Percentiles rank a stretch among this genome's conserved stretches.
These are phyloP conservation scores for Colletotrichum filicis DNA, from an alignment of 2,329 filamentous ascomycete genomes.

Conservation along the genomic window DNA sequence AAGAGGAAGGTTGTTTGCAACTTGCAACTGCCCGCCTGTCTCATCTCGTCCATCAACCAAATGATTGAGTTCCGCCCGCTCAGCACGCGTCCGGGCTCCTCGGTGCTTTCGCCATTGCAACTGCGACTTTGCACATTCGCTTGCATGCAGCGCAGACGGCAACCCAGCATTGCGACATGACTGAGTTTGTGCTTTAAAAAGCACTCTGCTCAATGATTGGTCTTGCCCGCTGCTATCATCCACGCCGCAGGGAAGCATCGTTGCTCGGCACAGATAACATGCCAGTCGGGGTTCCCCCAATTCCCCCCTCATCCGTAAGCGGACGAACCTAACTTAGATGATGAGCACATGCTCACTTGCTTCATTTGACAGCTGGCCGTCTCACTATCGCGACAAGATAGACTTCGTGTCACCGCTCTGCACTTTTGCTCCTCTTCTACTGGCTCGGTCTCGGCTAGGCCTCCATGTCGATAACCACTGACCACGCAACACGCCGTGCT, in stretches of 20 bases:
- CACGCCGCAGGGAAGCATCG: not conserved
- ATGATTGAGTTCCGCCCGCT: not conserved
- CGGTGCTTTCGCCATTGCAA: constrained; percentile 10
- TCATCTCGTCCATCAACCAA: not conserved
- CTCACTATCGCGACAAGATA: constrained; percentile 21
- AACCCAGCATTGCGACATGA: not conserved
- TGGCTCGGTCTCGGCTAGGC: constrained; percentile 10
- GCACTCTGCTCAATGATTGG: not conserved
- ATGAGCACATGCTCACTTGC: constrained; percentile 31
- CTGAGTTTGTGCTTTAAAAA: constrained; percentile 15
- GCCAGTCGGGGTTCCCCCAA: not conserved
- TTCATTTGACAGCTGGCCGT: constrained; percentile 24
- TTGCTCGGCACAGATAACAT: constrained; percentile 22
- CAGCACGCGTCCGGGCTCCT: not conserved
- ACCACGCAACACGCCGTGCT: not conserved
- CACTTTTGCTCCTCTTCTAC: not conserved
- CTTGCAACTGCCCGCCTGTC: not conserved
- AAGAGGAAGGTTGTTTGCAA: not conserved
- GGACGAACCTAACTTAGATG: constrained; percentile 22
- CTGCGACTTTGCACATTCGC: constrained; percentile 5
- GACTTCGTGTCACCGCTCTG: constrained; percentile 7
- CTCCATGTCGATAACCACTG: constrained; percentile 4
- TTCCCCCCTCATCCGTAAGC: constrained; percentile 22
- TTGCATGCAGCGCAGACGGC: constrained; percentile 10
- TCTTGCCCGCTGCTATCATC: not conserved